Evolutionary conservation across 2,329 filamentous ascomycete genomes (phyloP).

Genomic region (Chaetomiaceae sp.): DNA sequence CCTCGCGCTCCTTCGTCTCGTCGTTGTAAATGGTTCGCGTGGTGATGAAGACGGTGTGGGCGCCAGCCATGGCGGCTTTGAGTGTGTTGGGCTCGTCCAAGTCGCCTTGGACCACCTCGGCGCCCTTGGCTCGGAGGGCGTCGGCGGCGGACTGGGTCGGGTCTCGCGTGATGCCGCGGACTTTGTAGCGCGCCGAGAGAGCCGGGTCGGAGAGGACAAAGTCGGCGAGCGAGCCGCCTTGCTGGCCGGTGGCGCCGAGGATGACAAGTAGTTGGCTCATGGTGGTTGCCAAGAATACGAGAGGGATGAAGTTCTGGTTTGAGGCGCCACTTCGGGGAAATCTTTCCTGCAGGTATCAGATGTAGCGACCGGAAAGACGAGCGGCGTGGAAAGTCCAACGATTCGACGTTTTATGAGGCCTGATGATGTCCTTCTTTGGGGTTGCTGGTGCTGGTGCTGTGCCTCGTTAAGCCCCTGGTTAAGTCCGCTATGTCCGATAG

Average conservation of each 20-base stretch:
- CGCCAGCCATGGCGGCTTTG: constrained; percentile 30
- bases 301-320: too few species aligned
- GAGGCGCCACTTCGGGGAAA: too few species aligned
- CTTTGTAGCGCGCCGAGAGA: constrained; percentile 19
- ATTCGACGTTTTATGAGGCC: too few species aligned
- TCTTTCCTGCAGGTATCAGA: too few species aligned
- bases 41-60: constrained; percentile 37
- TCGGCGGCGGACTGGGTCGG: not conserved
- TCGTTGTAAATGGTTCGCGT: constrained; percentile 34
- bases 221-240: constrained; percentile 26
- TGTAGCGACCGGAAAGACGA: too few species aligned
- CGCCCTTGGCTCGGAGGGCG: constrained; percentile 31
- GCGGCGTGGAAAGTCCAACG: too few species aligned
- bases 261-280: constrained; percentile 22
- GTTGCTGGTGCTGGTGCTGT: too few species aligned
- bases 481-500: too few species aligned
- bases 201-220: constrained; percentile 21
- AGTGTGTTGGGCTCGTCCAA: constrained; percentile 36
- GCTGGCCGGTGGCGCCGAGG: constrained; percentile 27
- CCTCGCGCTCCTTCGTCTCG: constrained; percentile 24
- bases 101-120: constrained; percentile 37
- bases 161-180: constrained; percentile 48
- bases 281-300: not conserved
- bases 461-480: too few species aligned
- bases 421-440: too few species aligned